phyloP scores from a whole-genome alignment of 129 eudicot genomes.

The Pittosporum tobira region DNA sequence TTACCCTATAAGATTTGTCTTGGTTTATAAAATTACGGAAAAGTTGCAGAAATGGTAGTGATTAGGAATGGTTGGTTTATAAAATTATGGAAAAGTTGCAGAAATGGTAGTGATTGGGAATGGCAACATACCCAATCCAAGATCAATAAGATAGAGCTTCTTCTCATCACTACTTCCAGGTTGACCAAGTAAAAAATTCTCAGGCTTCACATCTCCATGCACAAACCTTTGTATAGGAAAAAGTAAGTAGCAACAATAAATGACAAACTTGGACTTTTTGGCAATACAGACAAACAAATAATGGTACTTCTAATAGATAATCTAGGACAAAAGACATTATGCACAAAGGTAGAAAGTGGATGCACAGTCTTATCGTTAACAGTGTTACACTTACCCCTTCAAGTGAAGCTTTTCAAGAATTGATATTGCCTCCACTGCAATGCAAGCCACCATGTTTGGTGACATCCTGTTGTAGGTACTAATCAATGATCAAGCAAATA shows the following conservation, averaged over 20 bases:
- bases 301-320: background rate
- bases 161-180: conserved; percentile 90
- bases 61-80: too few species aligned
- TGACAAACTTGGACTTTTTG: conserved; percentile 8
- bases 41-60: too few species aligned
- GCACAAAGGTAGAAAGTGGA: background rate
- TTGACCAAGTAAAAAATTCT: conserved; percentile 93
- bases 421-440: conserved; percentile 98
- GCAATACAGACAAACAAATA: background rate
- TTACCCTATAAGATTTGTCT: too few species aligned
- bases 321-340: background rate
- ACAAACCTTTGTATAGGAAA: conserved; percentile 51
- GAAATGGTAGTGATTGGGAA: too few species aligned
- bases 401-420: conserved; percentile 96
- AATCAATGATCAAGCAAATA: conserved; percentile 5
- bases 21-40: too few species aligned
- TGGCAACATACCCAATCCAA: conserved; percentile 89
- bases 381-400: conserved; percentile 80
- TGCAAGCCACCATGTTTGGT: conserved; percentile 92
- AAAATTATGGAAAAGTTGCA: too few species aligned
- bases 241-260: conserved; percentile 1
- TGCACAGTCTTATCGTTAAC: background rate
- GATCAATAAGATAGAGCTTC: conserved; percentile 94
- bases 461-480: conserved; percentile 62
- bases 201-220: conserved; percentile 99